Base-by-base conservation (phyloP, 345 rosid genomes). In the Eutrema japonicum region DNA sequence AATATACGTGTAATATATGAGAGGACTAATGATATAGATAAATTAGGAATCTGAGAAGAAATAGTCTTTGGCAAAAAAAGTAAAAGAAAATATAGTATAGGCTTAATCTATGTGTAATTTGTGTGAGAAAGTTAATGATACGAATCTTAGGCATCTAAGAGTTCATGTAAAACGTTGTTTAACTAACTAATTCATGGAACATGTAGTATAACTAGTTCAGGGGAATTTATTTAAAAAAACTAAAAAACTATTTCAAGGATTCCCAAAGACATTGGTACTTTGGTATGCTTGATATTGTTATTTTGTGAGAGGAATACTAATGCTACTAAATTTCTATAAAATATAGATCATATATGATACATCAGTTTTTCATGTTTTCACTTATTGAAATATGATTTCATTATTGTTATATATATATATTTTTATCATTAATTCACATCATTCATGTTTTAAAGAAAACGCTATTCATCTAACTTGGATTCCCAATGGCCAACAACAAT, bases 101-200 rank as follows among this genome's bases (percentile, higher is more conserved):
- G 33, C 61, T 67, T 56, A 33, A 18, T 63, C 1, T 22, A 22
- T 22, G 26, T 22, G 26, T 22, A 22, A 22, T 22, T 22, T 22
- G 26, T 22, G 26, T 22, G 26, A 22, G 26, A 22, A 22, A 22
- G 26, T 22, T 22, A 22, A 22, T 22, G 22, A 18, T 18, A 18
- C 22, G 22, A 18, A 18, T 18, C 8, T 50, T 51, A 33, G 54
- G 27, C 55, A 41, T 62, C 38, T 42, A 55, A 63, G 16, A 36
- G 14, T 16, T 29, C 13, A n/a, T 49, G 59, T 8, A 35, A 7
- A 33, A 45, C 32, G 47, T 46, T 46, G 46, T 18, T 40, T 37
- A 47, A 48, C 67, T 59, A 48, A 30, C 1, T 18, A 29, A 9
- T 48, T n/a, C 30, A 35, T 56, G 47, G 26, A 70, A 70, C 22